Evolutionary conservation across 768 basidiomycete genomes (phyloP).

Genomic region (Plicaturopsis crispa): DNA sequence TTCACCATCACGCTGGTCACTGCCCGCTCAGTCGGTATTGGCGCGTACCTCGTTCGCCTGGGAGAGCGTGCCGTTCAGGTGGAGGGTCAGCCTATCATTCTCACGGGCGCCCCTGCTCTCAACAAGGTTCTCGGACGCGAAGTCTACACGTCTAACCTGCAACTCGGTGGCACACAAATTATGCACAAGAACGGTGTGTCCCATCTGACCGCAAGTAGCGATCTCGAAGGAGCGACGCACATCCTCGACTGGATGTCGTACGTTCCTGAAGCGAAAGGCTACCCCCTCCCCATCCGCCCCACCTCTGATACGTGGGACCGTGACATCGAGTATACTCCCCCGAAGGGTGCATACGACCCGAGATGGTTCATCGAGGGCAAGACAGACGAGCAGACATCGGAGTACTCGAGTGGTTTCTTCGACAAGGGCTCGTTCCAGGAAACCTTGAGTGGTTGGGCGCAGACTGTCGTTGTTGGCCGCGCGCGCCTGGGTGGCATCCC

Average conservation of each 20-base stretch:
- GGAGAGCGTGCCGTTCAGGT: constrained; percentile 98
- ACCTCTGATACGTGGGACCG: constrained; percentile 85
- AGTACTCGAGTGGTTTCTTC: constrained; percentile 89
- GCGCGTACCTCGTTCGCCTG: constrained; percentile 95
- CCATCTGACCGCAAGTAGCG: constrained; percentile 90
- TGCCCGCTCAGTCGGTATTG: constrained; percentile 97
- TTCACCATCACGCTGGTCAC: constrained; percentile 99
- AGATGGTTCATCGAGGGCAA: constrained; percentile 98
- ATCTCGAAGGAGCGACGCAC: constrained; percentile 90
- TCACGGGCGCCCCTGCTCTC: constrained; percentile 92
- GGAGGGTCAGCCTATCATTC: constrained; percentile 98
- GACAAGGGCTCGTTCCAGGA: constrained; percentile 98
- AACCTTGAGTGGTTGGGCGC: constrained; percentile 97
- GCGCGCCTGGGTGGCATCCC: constrained; percentile 96
- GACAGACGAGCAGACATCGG: constrained; percentile 66
- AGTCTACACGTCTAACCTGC: constrained; percentile 97
- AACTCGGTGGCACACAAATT: constrained; percentile 99
- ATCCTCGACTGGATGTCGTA: constrained; percentile 95
- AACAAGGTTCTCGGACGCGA: constrained; percentile 99
- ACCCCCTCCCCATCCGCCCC: constrained; percentile 71
- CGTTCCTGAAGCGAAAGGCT: constrained; percentile 78
- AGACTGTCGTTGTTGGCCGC: constrained; percentile 96
- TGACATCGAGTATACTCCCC: constrained; percentile 80
- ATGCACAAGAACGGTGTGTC: constrained; percentile 99
- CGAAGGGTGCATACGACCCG: constrained; percentile 94